These are phyloP conservation scores for Aspergillaceae sp. DNA, from an alignment of 2,329 filamentous ascomycete genomes.

Conservation along the genomic window DNA sequence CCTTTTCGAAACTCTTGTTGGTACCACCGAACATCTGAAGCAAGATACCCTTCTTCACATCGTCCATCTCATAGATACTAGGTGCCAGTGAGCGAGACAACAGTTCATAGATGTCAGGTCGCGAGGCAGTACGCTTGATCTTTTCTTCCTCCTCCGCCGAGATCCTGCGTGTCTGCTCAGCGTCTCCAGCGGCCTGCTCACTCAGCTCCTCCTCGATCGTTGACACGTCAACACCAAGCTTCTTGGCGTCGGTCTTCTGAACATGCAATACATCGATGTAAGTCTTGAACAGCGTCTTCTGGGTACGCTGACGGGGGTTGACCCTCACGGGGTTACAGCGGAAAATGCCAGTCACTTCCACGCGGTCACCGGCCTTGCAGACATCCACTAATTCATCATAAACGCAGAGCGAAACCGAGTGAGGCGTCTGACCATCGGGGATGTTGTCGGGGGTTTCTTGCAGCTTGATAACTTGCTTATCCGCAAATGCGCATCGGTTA, in stretches of 20 bases:
- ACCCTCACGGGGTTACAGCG: constrained; percentile 87
- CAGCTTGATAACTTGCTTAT: constrained; percentile 98
- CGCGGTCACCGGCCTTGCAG: constrained; percentile 93
- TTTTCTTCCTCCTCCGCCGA: constrained; percentile 78
- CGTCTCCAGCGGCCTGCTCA: constrained; percentile 59
- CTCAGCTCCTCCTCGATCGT: constrained; percentile 79
- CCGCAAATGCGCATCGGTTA: constrained; percentile 87
- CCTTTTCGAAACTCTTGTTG: constrained; percentile 96
- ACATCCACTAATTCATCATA: constrained; percentile 97
- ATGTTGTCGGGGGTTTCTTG: constrained; percentile 95
- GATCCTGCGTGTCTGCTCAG: constrained; percentile 77
- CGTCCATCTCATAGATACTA: constrained; percentile 95
- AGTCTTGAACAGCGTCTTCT: constrained; percentile 96
- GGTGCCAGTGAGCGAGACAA: constrained; percentile 84
- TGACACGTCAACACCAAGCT: constrained; percentile 81
- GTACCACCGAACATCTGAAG: constrained; percentile 95
- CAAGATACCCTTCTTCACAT: constrained; percentile 96
- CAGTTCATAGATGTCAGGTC: constrained; percentile 86
- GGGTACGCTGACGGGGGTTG: constrained; percentile 81
- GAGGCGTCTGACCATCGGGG: constrained; percentile 90
- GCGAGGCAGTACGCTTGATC: constrained; percentile 70
- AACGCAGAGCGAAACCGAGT: constrained; percentile 90
- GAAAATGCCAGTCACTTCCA: constrained; percentile 95
- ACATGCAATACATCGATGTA: constrained; percentile 94
- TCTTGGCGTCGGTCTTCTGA: constrained; percentile 91